Evolutionary conservation across 2,329 filamentous ascomycete genomes (phyloP).

Genomic region (Fusarium dimerum): DNA sequence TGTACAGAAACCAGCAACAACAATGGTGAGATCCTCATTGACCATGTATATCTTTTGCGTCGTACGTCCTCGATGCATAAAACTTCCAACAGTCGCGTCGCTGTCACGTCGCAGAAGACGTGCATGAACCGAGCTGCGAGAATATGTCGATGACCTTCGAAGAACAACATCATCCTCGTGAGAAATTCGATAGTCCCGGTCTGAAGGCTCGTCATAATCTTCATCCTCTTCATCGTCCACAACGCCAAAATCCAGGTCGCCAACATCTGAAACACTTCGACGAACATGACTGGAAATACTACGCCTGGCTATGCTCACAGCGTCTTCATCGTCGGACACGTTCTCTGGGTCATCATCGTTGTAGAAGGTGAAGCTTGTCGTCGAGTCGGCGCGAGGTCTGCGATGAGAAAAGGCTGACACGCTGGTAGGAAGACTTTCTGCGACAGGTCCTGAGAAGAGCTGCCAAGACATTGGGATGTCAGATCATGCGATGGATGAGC

Average conservation of each 20-base stretch:
- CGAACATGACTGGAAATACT: conserved; percentile 26
- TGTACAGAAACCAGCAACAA: conserved; percentile 87
- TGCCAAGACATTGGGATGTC: conserved; percentile 28
- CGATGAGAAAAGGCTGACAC: conserved; percentile 90
- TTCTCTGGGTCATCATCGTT: conserved; percentile 62
- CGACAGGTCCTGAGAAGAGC: conserved; percentile 89
- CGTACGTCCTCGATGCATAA: conserved; percentile 61
- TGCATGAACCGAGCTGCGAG: conserved; percentile 56
- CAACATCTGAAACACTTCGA: conserved; percentile 40
- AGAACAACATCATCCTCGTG: conserved; percentile 52
- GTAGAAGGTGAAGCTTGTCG: conserved; percentile 86
- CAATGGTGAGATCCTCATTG: conserved; percentile 92
- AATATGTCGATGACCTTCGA: conserved; percentile 64
- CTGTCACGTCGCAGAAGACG: conserved; percentile 74
- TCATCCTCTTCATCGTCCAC: conserved; percentile 44
- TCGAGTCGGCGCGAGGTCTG: conserved; percentile 78
- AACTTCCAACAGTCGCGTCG: conserved; percentile 66
- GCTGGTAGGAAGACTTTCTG: conserved; percentile 94
- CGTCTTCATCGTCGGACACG: conserved; percentile 34
- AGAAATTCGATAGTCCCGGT: conserved; percentile 42
- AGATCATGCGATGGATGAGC: conserved; percentile 1
- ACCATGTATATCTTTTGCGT: conserved; percentile 92
- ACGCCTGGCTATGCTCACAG: conserved; percentile 32
- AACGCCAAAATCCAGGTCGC: conserved; percentile 41
- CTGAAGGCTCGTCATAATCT: conserved; percentile 40